A percentile compares a stretch with the other conserved stretches of the same genome.
These are phyloP conservation scores for Striga asiatica DNA, from an alignment of 257 asterid genomes.

Conservation along the genomic window DNA sequence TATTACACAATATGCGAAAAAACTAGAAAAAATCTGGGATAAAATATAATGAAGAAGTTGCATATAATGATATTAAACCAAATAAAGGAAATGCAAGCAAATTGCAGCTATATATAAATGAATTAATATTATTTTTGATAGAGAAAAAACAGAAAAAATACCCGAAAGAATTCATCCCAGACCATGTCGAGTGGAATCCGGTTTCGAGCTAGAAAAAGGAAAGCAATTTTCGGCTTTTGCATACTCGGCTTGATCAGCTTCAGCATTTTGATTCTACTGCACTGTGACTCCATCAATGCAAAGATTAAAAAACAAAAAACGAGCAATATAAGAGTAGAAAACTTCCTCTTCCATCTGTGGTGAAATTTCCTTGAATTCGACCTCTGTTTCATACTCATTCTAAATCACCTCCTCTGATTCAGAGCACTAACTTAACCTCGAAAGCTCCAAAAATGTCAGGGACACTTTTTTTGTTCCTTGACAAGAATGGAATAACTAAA, in stretches of 20 bases:
- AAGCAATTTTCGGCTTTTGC: constrained; percentile 67
- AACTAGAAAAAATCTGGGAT: no score
- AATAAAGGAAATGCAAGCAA: background rate
- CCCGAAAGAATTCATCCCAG: constrained; percentile 88
- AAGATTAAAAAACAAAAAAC: constrained; percentile 46
- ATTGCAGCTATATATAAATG: background rate
- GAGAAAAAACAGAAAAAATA: constrained; percentile 10
- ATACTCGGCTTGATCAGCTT: constrained; percentile 32
- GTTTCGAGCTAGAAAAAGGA: constrained; percentile 77
- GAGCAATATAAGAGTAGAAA: constrained; percentile 34
- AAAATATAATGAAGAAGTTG: no score
- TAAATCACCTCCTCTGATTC: constrained; percentile 8
- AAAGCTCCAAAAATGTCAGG: no score
- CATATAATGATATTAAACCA: no score
- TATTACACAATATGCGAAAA: no score
- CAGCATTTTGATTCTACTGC: constrained; percentile 41
- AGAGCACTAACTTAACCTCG: background rate
- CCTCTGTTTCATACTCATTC: constrained; percentile 28
- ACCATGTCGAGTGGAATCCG: constrained; percentile 73
- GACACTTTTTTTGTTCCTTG: no score
- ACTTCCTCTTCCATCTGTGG: constrained; percentile 61
- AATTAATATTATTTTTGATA: constrained; percentile 2
- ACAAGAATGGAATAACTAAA: no score
- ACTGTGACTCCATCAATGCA: constrained; percentile 55
- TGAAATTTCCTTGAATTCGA: constrained; percentile 45